Evolutionary conservation across 768 basidiomycete species (phyloP), one percentile per base, ranked within the genome.

Genomic region (Cubamyces sp.): DNA sequence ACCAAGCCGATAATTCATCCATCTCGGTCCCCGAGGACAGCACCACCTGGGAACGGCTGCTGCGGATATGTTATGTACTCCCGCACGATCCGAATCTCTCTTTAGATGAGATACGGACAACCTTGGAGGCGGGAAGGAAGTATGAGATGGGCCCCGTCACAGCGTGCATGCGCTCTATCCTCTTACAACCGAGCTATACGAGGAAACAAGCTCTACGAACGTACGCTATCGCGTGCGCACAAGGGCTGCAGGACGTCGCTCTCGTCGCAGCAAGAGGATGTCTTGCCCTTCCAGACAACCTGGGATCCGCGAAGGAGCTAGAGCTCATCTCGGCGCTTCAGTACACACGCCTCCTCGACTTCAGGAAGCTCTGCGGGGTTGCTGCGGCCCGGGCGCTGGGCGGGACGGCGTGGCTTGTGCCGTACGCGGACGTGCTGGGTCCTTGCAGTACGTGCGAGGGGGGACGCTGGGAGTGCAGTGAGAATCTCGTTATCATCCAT

Each of bases 291-390:
- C 57, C 57, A 8, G n/a, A 6, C 21, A 16, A 43, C 3, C 25
- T 37, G 7, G 52, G 40, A 19, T 37, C 59, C 34, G 42, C 52
- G 19, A 5, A 45, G 7, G 57, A 52, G 53, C 26, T 60, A n/a
- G 57, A 54, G 28, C 25, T 46, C 37, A 48, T 63, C 45, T 23
- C 55, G 16, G 65, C 56, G 5, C 45, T 51, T 5, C 54, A 55
- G 30, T 61, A 57, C 25, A 51, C 56, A n/a, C 50, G 50, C 23
- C 62, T 66, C 6, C 46, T 61, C 43, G 51, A 62, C 5, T 62
- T 60, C 34, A 53, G 47, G 15, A 49, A 42, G 54, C 43, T 82
- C 80, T 68, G 81, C 83, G 53, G 26, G 6, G 14, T 16, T 2
- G 60, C 54, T 19, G 54, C 54, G 4, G 30, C 11, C 21, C n/a